phyloP scores from a whole-genome alignment of 345 rosid genomes.

The Nephelium lappaceum region DNA sequence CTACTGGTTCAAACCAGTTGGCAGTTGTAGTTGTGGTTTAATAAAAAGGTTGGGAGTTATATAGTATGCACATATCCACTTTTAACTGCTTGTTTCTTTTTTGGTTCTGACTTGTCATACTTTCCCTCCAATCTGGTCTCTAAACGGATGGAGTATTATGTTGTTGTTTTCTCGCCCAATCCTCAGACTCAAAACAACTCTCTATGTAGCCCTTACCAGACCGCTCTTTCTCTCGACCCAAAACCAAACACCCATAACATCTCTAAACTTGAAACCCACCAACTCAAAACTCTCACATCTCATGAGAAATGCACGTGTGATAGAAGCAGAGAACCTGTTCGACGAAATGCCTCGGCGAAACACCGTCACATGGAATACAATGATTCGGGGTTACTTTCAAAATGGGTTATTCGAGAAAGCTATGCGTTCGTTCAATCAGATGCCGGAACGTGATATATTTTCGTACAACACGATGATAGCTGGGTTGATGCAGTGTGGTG shows the following conservation, averaged over 20 bases:
- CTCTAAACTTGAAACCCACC: constrained; percentile 30
- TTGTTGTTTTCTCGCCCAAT: neutral
- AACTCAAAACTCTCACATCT: constrained; percentile 25
- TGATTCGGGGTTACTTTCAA: constrained; percentile 46
- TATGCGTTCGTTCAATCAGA: constrained; percentile 26
- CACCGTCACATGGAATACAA: constrained; percentile 42
- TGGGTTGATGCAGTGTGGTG: constrained; percentile 36
- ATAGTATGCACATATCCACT: no score
- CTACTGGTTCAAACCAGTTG: no score
- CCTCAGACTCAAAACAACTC: constrained; percentile 12
- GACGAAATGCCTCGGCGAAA: constrained; percentile 41
- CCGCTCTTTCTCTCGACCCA: constrained; percentile 14
- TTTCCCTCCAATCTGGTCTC: neutral
- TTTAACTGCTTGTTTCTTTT: no score
- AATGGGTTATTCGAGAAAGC: constrained; percentile 35
- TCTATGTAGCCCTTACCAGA: constrained; percentile 13
- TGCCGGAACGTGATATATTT: constrained; percentile 40
- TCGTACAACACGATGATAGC: constrained; percentile 39
- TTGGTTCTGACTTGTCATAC: no score
- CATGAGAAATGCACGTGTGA: constrained; percentile 35
- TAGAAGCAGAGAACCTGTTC: constrained; percentile 41
- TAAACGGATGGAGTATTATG: constrained; percentile 16
- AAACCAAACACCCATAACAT: constrained; percentile 5
- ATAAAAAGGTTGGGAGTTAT: no score
- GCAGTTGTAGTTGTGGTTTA: no score